Evolutionary conservation across 345 rosid species (phyloP).

Genomic region (Trapa bicornis): DNA sequence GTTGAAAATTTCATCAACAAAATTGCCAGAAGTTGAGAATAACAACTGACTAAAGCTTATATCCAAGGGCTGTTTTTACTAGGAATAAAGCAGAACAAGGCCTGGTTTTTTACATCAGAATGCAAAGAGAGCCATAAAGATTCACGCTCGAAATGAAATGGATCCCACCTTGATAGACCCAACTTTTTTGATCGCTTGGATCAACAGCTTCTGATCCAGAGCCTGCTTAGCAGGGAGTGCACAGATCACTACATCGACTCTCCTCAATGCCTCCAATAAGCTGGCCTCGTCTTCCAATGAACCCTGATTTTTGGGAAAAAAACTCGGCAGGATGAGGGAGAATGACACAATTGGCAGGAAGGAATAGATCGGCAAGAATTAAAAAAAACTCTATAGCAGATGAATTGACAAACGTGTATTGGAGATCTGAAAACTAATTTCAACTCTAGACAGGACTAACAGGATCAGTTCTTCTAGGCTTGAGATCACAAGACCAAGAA

Average conservation of each 20-base stretch:
- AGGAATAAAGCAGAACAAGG: neutral
- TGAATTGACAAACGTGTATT: neutral
- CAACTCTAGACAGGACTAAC: neutral
- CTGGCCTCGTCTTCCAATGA: constrained; percentile 56
- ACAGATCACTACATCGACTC: constrained; percentile 70
- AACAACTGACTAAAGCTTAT: neutral
- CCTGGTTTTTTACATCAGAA: neutral
- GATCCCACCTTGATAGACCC: constrained; percentile 40
- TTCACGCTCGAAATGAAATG: neutral
- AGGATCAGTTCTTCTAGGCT: neutral
- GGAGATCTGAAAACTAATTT: too few species aligned
- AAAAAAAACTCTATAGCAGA: neutral
- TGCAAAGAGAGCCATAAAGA: neutral
- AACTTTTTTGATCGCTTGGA: constrained; percentile 40
- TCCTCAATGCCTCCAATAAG: constrained; percentile 52
- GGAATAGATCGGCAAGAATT: neutral
- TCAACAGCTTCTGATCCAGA: constrained; percentile 56
- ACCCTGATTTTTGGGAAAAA: constrained; percentile 25
- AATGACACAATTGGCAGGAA: neutral
- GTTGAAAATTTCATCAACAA: neutral
- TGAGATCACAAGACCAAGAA: neutral
- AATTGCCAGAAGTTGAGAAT: neutral
- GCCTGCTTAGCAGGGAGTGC: constrained; percentile 53
- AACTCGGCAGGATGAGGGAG: neutral
- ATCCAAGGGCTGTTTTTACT: neutral